Conservation (phyloP, 2,329 filamentous ascomycete species). For the Curvularia hawaiiensis region DNA sequence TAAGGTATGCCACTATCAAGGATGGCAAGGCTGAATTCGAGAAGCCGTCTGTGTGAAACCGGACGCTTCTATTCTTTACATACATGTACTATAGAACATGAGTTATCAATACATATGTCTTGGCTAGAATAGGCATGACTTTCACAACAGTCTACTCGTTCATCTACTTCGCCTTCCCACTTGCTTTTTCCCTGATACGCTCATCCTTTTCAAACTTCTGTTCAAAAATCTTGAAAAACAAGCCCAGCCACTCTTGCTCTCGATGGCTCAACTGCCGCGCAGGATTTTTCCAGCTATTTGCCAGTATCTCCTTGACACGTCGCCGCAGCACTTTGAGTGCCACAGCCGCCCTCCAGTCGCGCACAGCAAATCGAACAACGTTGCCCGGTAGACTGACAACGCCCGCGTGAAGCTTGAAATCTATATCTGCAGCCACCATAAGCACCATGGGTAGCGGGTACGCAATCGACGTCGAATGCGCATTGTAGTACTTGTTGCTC, state of each 20-base stretch:
- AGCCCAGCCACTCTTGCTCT: conserved; percentile 51
- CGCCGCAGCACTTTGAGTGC: conserved; percentile 82
- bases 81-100: conserved; percentile 10
- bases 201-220: conserved; percentile 42
- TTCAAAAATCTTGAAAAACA: conserved; percentile 39
- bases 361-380: conserved; percentile 78
- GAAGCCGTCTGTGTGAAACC: conserved; percentile 15
- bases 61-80: conserved; percentile 15
- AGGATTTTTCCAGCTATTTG: conserved; percentile 67
- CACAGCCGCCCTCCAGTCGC: conserved; percentile 89
- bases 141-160: background rate
- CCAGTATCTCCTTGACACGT: conserved; percentile 76
- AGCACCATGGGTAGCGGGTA: conserved; percentile 75
- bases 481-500: conserved; percentile 80
- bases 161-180: conserved; percentile 34
- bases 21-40: conserved; percentile 38
- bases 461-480: conserved; percentile 71
- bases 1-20: conserved; percentile 35
- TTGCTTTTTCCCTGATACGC: conserved; percentile 35
- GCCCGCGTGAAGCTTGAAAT: conserved; percentile 88
- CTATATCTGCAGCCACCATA: conserved; percentile 80
- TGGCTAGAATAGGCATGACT: background rate
- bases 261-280: conserved; percentile 47
- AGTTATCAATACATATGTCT: background rate
- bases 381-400: conserved; percentile 88